Percentiles rank a stretch among this genome's conserved stretches.
Conservation (phyloP, 1,139 yeast genomes). For the Yamadazyma membranifaciens region DNA sequence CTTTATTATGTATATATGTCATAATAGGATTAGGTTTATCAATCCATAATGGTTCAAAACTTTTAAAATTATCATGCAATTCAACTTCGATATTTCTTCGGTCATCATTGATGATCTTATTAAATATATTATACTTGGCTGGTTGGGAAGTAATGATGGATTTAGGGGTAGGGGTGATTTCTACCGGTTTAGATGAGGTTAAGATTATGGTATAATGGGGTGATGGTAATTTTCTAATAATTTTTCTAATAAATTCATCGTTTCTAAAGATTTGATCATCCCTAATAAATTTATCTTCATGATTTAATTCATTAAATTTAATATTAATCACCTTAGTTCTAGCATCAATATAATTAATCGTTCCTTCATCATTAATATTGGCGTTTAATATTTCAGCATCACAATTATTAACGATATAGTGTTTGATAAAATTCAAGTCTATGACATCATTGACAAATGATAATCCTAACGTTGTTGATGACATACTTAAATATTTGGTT, state of each 20-base stretch:
- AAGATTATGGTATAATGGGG: slow-evolving; percentile 59
- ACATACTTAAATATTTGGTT: slow-evolving; percentile 51
- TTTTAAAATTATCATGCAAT: slow-evolving; percentile 45
- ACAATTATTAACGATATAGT: slow-evolving; percentile 45
- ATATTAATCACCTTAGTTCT: slow-evolving; percentile 59
- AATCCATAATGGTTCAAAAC: slow-evolving; percentile 34
- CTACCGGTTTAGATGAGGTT: slow-evolving; percentile 29
- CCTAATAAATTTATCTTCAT: slow-evolving; percentile 21
- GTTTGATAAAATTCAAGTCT: slow-evolving; percentile 48
- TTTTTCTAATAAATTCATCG: slow-evolving; percentile 52
- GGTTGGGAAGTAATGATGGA: slow-evolving; percentile 28
- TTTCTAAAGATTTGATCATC: slow-evolving; percentile 27
- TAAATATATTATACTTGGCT: slow-evolving; percentile 39
- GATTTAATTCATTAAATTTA: slow-evolving; percentile 50
- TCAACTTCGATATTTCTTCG: slow-evolving; percentile 52
- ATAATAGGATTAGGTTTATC: slow-evolving; percentile 32
- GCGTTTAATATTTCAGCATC: slow-evolving; percentile 43
- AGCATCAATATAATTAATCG: slow-evolving; percentile 55
- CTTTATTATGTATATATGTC: slow-evolving; percentile 30
- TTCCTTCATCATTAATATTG: slow-evolving; percentile 39
- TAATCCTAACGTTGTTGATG: slow-evolving; percentile 64
- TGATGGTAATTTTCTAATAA: slow-evolving; percentile 64
- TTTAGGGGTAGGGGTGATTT: slow-evolving; percentile 33
- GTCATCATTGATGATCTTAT: slow-evolving; percentile 46
- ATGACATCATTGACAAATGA: slow-evolving; percentile 50